Evolutionary conservation across 495 filamentous ascomycete genomes (phyloP).

Genomic region (Apodospora peruviana): DNA sequence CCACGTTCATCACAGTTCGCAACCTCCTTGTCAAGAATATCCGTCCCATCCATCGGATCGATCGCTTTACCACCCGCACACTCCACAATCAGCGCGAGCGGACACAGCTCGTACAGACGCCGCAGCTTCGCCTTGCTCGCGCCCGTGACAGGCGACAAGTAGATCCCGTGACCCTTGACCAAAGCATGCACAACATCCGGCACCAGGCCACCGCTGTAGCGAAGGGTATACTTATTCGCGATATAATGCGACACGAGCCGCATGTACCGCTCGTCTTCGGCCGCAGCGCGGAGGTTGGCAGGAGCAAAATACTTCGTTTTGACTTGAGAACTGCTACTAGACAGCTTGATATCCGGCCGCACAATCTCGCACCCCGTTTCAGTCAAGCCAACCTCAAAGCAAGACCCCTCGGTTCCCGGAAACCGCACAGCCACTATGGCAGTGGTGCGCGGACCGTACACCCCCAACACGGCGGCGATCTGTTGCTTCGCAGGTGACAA

Average conservation of each 20-base stretch:
- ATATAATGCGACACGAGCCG: conserved; percentile 36
- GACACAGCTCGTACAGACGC: conserved; percentile 44
- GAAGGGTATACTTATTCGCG: conserved; percentile 38
- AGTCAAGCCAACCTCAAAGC: conserved; percentile 39
- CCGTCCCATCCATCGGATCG: conserved; percentile 32
- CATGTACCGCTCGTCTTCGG: conserved; percentile 37
- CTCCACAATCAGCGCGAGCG: conserved; percentile 46
- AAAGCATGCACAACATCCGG: conserved; percentile 48
- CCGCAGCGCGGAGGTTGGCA: conserved; percentile 46
- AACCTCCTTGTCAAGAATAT: conserved; percentile 32
- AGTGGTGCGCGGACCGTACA: conserved; percentile 47
- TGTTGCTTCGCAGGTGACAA: conserved; percentile 29
- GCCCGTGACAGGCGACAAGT: conserved; percentile 41
- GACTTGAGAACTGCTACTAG: conserved; percentile 10
- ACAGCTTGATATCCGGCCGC: conserved; percentile 24
- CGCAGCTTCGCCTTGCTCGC: conserved; percentile 44
- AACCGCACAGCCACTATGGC: conserved; percentile 40
- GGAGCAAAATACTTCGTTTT: conserved; percentile 46
- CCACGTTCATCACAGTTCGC: conserved; percentile 38
- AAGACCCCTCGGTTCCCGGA: conserved; percentile 26
- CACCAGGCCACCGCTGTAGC: conserved; percentile 48
- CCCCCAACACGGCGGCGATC: conserved; percentile 43
- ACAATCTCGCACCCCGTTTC: conserved; percentile 28
- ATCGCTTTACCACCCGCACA: conserved; percentile 45
- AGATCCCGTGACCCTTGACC: conserved; percentile 48